These are phyloP conservation scores for Beauveria medogensis DNA, from an alignment of 2,329 filamentous ascomycete genomes.

Conservation along the genomic window DNA sequence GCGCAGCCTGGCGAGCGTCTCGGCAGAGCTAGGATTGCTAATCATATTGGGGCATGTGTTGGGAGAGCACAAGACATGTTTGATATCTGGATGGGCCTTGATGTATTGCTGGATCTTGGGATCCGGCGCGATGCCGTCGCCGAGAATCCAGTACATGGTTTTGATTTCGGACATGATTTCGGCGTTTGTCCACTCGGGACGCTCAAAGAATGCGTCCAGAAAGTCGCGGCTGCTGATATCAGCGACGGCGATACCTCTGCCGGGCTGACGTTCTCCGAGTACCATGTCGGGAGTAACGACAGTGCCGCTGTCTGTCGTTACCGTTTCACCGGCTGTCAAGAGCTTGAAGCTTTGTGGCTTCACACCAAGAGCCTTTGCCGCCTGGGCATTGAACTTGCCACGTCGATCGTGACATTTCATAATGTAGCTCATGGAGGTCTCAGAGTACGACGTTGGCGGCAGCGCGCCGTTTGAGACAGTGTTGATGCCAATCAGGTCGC, in stretches of 20 bases:
- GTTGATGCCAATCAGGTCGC: conserved; percentile 14
- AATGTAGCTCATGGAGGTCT: conserved; percentile 76
- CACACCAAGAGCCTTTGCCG: conserved; percentile 59
- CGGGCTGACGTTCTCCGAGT: conserved; percentile 56
- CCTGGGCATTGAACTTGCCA: conserved; percentile 67
- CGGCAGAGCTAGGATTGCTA: conserved; percentile 57
- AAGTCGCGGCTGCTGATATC: conserved; percentile 69
- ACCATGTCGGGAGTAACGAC: conserved; percentile 83
- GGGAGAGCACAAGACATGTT: conserved; percentile 70
- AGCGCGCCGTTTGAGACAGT: conserved; percentile 33
- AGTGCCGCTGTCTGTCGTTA: conserved; percentile 55
- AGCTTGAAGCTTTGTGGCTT: conserved; percentile 45
- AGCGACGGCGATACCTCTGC: conserved; percentile 68
- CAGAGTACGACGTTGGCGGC: conserved; percentile 58
- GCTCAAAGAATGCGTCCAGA: conserved; percentile 58
- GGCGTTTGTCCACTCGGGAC: conserved; percentile 62
- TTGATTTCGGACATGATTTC: conserved; percentile 59
- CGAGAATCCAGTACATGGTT: conserved; percentile 75
- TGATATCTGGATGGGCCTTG: conserved; percentile 45
- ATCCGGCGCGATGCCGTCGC: conserved; percentile 51
- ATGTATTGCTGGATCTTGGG: conserved; percentile 61
- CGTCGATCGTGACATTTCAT: conserved; percentile 67
- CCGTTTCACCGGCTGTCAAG: conserved; percentile 55
- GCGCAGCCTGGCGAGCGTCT: conserved; percentile 60
- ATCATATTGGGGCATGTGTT: conserved; percentile 72